A percentile compares a stretch with the other conserved stretches of the same genome.
Evolutionary conservation across 2,329 filamentous ascomycete species (phyloP).

Genomic region (Aspergillus thermomutatus): DNA sequence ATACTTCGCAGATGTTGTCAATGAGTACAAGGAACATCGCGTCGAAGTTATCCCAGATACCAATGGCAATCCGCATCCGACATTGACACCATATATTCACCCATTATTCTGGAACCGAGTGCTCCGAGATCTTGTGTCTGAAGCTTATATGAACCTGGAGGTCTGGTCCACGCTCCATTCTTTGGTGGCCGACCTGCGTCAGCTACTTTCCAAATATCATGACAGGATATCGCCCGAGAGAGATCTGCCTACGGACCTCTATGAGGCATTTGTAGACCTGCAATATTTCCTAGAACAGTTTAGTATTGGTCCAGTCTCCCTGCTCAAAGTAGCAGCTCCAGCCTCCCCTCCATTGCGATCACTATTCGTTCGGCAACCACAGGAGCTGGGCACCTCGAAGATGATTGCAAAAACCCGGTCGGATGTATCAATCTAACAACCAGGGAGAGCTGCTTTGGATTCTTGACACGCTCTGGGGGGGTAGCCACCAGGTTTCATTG

Average conservation of each 20-base stretch:
- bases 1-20: constrained; percentile 50
- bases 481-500: constrained; percentile 35
- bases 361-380: constrained; percentile 10
- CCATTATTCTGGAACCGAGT: constrained; percentile 2
- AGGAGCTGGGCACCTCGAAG: background rate
- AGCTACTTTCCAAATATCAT: constrained; percentile 2
- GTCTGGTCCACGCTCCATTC: background rate
- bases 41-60: constrained; percentile 44
- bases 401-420: background rate
- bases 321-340: constrained; percentile 1
- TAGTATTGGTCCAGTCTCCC: background rate
- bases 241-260: constrained; percentile 9
- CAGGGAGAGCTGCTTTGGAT: constrained; percentile 5
- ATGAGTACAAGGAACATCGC: constrained; percentile 48
- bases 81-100: background rate
- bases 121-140: background rate
- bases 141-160: constrained; percentile 6
- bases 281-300: constrained; percentile 1
- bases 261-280: constrained; percentile 5
- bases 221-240: constrained; percentile 1
- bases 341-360: constrained; percentile 10
- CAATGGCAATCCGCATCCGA: constrained; percentile 18
- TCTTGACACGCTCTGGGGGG: constrained; percentile 16
- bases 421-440: background rate
- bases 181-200: background rate